A percentile compares a stretch with the other conserved stretches of the same genome.
Conservation (phyloP, 2,329 filamentous ascomycete species). For the Calonectria montana region DNA sequence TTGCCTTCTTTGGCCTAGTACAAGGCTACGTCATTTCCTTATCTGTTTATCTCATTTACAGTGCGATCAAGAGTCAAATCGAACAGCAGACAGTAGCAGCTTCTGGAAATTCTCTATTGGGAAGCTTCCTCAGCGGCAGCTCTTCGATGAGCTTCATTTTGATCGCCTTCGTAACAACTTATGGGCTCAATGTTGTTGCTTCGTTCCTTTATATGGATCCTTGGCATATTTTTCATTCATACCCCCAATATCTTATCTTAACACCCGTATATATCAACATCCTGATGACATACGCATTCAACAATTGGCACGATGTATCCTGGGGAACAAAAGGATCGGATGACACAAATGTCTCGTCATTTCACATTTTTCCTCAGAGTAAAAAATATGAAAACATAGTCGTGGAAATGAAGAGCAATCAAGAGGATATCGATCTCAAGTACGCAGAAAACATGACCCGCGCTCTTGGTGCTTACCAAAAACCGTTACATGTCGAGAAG, state of each 20-base stretch:
- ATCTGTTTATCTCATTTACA: neutral
- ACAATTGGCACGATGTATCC: conserved; percentile 99
- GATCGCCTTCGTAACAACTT: conserved; percentile 89
- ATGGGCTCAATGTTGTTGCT: conserved; percentile 93
- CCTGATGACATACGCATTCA: conserved; percentile 88
- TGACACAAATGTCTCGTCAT: conserved; percentile 89
- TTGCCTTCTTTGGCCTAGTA: conserved; percentile 18
- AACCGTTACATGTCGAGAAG: conserved; percentile 78
- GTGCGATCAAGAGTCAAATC: neutral
- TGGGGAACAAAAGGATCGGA: conserved; percentile 99
- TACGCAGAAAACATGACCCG: conserved; percentile 96
- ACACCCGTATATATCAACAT: conserved; percentile 99
- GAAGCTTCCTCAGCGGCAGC: neutral
- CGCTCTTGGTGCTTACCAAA: conserved; percentile 82
- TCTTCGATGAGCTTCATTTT: conserved; percentile 90
- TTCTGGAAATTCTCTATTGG: neutral
- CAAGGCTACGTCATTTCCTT: conserved; percentile 12
- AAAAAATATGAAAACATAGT: conserved; percentile 90
- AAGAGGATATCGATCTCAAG: conserved; percentile 96
- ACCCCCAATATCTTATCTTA: conserved; percentile 88
- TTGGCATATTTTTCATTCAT: conserved; percentile 99
- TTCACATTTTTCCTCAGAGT: conserved; percentile 81
- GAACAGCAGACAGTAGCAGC: neutral
- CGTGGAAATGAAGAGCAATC: conserved; percentile 93
- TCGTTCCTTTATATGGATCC: conserved; percentile 97